These are phyloP conservation scores for Suhomyces canberraensis DNA, from an alignment of 805 yeast genomes.

Conservation along the genomic window DNA sequence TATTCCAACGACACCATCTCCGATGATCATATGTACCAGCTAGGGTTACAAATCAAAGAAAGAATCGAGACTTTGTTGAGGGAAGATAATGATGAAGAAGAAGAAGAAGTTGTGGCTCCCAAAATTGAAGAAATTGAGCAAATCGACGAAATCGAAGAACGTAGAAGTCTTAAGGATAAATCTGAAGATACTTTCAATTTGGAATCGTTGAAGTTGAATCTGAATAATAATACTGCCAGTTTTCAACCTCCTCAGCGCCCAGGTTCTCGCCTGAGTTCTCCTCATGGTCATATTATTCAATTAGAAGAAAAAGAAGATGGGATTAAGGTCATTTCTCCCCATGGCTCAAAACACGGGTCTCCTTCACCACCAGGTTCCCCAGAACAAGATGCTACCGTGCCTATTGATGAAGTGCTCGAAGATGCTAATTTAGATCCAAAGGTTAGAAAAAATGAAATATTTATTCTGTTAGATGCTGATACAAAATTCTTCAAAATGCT, in stretches of 20 bases:
- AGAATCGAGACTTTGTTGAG: constrained; percentile 24
- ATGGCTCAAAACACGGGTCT: constrained; percentile 12
- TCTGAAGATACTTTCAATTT: not conserved
- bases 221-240: not conserved
- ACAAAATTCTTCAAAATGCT: constrained; percentile 57
- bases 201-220: not conserved
- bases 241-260: not conserved
- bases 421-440: constrained; percentile 1
- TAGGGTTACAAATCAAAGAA: constrained; percentile 26
- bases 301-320: constrained; percentile 26
- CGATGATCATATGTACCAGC: constrained; percentile 32
- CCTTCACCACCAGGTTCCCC: constrained; percentile 6
- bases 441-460: constrained; percentile 28
- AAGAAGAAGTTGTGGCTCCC: constrained; percentile 1
- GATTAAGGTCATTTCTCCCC: constrained; percentile 27
- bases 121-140: not conserved
- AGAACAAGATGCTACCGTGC: not conserved
- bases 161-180: constrained; percentile 1
- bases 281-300: constrained; percentile 21
- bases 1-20: constrained; percentile 24
- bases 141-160: not conserved
- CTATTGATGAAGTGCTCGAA: constrained; percentile 6
- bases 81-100: constrained; percentile 18
- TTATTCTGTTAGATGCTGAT: constrained; percentile 51
- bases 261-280: constrained; percentile 1